Conservation (phyloP, 2,329 filamentous ascomycete genomes). For the Fusarium clavum region DNA sequence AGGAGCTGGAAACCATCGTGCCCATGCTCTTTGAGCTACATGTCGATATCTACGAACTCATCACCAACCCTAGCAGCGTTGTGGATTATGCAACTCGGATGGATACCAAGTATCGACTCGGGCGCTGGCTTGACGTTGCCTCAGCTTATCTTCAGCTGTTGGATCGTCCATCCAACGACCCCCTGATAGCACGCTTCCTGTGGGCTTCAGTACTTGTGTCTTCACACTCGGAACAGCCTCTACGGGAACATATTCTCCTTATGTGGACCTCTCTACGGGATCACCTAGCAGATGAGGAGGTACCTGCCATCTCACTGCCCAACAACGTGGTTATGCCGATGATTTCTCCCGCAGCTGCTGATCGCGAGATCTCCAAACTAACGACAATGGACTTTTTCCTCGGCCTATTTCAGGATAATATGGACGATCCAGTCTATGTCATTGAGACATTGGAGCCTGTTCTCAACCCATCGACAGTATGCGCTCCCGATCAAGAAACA, state of each 20-base stretch:
- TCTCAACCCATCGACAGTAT: slow-evolving; percentile 76
- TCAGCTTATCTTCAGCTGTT: slow-evolving; percentile 58
- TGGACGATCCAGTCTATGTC: slow-evolving; percentile 81
- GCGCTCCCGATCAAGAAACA: slow-evolving; percentile 46
- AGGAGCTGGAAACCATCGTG: slow-evolving; percentile 58
- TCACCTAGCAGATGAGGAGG: slow-evolving; percentile 56
- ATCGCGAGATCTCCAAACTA: slow-evolving; percentile 90
- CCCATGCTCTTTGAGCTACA: slow-evolving; percentile 73
- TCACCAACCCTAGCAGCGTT: slow-evolving; percentile 67
- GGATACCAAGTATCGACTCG: slow-evolving; percentile 62
- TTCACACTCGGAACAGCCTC: slow-evolving; percentile 63
- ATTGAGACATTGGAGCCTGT: slow-evolving; percentile 95
- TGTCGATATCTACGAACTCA: slow-evolving; percentile 69
- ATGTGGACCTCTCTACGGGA: slow-evolving; percentile 70
- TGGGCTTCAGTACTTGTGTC: slow-evolving; percentile 68
- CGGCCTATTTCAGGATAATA: slow-evolving; percentile 85
- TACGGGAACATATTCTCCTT: slow-evolving; percentile 67
- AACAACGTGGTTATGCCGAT: slow-evolving; percentile 93
- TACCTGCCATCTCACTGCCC: slow-evolving; percentile 68
- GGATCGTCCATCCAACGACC: slow-evolving; percentile 50
- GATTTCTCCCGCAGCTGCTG: slow-evolving; percentile 83
- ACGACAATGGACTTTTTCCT: slow-evolving; percentile 98
- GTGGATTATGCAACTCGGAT: slow-evolving; percentile 62
- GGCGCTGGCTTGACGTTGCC: slow-evolving; percentile 64
- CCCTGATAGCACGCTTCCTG: slow-evolving; percentile 64